Percentiles rank a stretch among this genome's conserved stretches.
Evolutionary conservation across 352 stramenopile genomes (phyloP).

Genomic region (Halophytophthora batemanensis): DNA sequence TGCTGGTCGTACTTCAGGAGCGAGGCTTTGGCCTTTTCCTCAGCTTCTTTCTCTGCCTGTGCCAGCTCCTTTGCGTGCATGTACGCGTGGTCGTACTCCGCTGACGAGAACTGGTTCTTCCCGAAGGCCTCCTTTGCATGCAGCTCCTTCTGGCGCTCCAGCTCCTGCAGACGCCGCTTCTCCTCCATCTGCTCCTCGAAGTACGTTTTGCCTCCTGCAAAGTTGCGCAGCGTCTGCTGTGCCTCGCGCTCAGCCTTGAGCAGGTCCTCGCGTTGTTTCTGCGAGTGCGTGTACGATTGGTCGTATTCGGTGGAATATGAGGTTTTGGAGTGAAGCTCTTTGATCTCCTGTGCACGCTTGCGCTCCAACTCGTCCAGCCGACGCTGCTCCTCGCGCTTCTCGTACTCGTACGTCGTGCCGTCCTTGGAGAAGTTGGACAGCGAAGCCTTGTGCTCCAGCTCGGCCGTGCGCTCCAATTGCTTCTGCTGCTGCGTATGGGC

Average conservation of each 20-base stretch:
- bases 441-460: conserved; percentile 28
- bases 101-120: conserved; percentile 51
- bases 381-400: conserved; percentile 39
- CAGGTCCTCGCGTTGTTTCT: conserved; percentile 49
- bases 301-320: conserved; percentile 43
- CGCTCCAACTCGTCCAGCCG: conserved; percentile 22
- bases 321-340: conserved; percentile 35
- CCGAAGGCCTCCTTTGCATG: conserved; percentile 30
- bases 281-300: conserved; percentile 44
- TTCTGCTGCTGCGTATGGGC: conserved; percentile 36
- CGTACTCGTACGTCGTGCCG: conserved; percentile 39
- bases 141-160: conserved; percentile 41
- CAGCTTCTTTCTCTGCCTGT: conserved; percentile 44
- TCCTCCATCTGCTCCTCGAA: conserved; percentile 61
- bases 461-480: conserved; percentile 19
- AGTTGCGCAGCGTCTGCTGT: conserved; percentile 33
- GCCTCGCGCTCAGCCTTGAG: conserved; percentile 35
- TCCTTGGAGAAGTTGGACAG: conserved; percentile 30
- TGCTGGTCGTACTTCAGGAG: conserved; percentile 57
- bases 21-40: conserved; percentile 52
- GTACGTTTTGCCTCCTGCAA: conserved; percentile 46
- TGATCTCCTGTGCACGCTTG: conserved; percentile 28
- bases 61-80: conserved; percentile 51
- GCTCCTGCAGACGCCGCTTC: conserved; percentile 53
- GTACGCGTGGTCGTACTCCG: conserved; percentile 52